These are phyloP conservation scores for Fusarium miscanthi DNA, from an alignment of 2,329 filamentous ascomycete species.

Conservation along the genomic window DNA sequence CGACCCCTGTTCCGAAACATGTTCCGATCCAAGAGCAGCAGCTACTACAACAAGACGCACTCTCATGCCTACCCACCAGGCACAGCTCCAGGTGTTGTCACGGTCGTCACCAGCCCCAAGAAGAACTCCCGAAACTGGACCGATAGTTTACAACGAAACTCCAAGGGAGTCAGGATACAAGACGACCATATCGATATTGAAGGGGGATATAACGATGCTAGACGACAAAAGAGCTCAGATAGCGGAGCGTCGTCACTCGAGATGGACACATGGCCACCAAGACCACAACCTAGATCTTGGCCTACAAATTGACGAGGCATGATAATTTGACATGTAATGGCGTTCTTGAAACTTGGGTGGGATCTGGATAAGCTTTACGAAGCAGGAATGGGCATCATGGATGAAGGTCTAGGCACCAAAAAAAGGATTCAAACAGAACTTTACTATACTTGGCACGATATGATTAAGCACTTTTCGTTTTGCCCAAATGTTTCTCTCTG, in stretches of 20 bases:
- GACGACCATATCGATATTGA: conserved; percentile 43
- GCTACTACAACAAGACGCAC: conserved; percentile 39
- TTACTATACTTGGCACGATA: background rate
- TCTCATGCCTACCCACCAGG: conserved; percentile 35
- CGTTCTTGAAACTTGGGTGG: conserved; percentile 16
- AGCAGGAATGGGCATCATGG: background rate
- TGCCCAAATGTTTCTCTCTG: background rate
- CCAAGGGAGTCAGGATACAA: conserved; percentile 38
- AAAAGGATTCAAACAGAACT: conserved; percentile 2
- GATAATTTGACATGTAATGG: conserved; percentile 15
- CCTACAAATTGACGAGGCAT: conserved; percentile 12
- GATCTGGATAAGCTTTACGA: conserved; percentile 7
- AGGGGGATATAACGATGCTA: conserved; percentile 17
- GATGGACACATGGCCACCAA: conserved; percentile 39
- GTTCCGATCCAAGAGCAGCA: conserved; percentile 41
- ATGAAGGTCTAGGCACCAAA: background rate
- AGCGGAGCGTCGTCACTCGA: conserved; percentile 38
- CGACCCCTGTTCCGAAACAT: conserved; percentile 43
- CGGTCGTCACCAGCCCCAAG: conserved; percentile 18
- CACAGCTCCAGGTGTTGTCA: conserved; percentile 31
- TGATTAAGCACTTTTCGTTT: background rate
- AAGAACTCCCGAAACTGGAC: conserved; percentile 34
- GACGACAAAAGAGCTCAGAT: conserved; percentile 31
- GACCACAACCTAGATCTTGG: conserved; percentile 37
- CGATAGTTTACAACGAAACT: conserved; percentile 36